Base-by-base conservation (phyloP, 164 flowering plant genomes). In the Kalanchoe fedtschenkoi region DNA sequence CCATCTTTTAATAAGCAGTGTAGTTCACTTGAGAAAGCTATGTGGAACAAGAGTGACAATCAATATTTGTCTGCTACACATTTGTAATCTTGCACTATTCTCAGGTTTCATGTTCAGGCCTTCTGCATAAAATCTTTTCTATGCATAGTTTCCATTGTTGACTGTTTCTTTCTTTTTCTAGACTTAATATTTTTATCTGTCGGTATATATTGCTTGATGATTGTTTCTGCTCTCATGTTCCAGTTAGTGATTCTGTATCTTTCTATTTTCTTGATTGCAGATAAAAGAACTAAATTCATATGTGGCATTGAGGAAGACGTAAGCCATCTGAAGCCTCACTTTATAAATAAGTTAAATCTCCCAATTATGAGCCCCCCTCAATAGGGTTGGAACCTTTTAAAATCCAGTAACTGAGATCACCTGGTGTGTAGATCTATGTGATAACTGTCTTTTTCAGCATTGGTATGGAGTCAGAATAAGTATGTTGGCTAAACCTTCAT, bases 251-350 rank as follows among this genome's bases (percentile, higher is more conserved):
- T 22, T 8, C 1, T 47, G 6, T 24, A 2, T 47, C 11, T 16
- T 47, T 3, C 1, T 47, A 21, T 22, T 47, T 22, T 22, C 54
- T 47, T 14, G 10, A 21, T 72, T 76, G 79, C 91, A 93, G 99
- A 90, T 93, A 72, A 93, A 93, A 72, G 99, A 93, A 78, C 73
- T 93, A 69, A 93, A 90, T 70, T 90, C 99, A 33, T 93, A 85
- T 73, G 97, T 93, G 66, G 87, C 84, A 53, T 75, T 90, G 74
- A 83, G 99, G 66, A 90, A 93, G 82, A 90, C 91, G 97, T 93
- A 76, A 83, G 96, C 78, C 64, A 21, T 34, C 46, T 35, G 67
- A 24, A 21, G 4, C 21, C 53, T 44, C 6, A 19, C 22, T n/a
- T 44, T 22, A 3, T 44, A 44, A 1, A n/a, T 19, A 16, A n/a